phyloP scores from a whole-genome alignment of 2,329 filamentous ascomycete genomes.

The Alternaria solani region DNA sequence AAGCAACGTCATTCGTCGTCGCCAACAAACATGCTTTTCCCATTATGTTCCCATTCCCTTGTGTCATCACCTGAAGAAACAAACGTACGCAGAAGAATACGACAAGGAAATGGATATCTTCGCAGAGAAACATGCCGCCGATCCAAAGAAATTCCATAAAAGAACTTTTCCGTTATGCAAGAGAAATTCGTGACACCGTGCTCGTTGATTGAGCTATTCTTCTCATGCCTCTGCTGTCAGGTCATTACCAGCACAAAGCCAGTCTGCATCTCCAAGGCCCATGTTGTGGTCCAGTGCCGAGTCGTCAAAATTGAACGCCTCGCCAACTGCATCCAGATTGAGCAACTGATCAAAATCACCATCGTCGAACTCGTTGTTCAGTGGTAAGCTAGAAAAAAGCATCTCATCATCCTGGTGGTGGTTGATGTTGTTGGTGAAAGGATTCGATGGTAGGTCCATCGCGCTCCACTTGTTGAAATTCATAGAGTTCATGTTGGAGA shows the following conservation, averaged over 20 bases:
- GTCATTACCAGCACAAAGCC: constrained; percentile 24
- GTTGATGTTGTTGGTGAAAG: constrained; percentile 35
- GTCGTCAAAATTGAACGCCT: constrained; percentile 48
- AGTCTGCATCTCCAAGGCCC: constrained; percentile 26
- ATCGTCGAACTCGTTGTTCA: constrained; percentile 51
- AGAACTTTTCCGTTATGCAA: constrained; percentile 3
- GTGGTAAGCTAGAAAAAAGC: constrained; percentile 45
- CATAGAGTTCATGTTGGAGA: not conserved
- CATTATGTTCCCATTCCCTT: not conserved
- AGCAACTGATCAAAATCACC: constrained; percentile 52
- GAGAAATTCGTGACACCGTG: not conserved
- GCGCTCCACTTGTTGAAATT: constrained; percentile 33
- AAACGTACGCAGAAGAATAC: not conserved
- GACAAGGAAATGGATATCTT: constrained; percentile 11
- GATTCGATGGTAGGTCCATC: constrained; percentile 27
- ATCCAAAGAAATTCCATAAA: constrained; percentile 7
- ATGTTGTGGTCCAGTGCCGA: constrained; percentile 27
- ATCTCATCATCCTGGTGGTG: constrained; percentile 47
- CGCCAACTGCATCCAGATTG: constrained; percentile 52
- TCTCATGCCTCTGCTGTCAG: constrained; percentile 20
- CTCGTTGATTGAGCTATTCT: not conserved
- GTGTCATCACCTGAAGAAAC: not conserved
- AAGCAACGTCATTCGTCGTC: not conserved
- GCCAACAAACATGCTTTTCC: not conserved
- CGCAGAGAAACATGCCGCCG: not conserved